phyloP scores from a whole-genome alignment of 306 rosid genomes.

The Cicer judaicum region DNA sequence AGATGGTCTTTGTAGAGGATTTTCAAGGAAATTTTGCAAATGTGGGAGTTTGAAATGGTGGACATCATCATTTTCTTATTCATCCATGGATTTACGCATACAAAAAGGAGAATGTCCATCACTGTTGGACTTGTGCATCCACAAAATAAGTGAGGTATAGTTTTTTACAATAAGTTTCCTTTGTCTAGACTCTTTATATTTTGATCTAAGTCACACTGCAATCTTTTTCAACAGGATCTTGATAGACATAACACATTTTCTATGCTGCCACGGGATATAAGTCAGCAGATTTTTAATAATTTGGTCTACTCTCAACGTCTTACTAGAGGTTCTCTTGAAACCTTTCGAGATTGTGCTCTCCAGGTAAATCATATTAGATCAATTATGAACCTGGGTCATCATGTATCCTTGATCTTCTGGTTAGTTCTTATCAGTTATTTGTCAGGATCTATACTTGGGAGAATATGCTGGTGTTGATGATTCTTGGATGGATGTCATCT shows the following conservation, averaged over 20 bases:
- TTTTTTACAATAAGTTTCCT: not conserved
- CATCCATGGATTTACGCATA: constrained; percentile 54
- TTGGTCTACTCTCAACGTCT: constrained; percentile 63
- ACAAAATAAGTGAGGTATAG: constrained; percentile 68
- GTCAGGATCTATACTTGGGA: constrained; percentile 86
- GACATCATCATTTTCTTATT: constrained; percentile 71
- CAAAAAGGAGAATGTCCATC: constrained; percentile 66
- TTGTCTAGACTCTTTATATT: constrained; percentile 14
- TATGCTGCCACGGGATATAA: constrained; percentile 84
- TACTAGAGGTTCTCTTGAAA: constrained; percentile 56
- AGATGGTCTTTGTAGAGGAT: constrained; percentile 53
- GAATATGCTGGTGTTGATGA: constrained; percentile 77
- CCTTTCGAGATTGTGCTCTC: constrained; percentile 89
- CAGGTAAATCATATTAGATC: constrained; percentile 63
- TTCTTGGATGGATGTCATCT: constrained; percentile 85
- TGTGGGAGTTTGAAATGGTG: constrained; percentile 93
- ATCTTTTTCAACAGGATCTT: constrained; percentile 66
- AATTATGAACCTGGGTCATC: constrained; percentile 21
- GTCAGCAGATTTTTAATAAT: constrained; percentile 84
- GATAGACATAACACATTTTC: constrained; percentile 59
- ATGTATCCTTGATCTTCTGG: constrained; percentile 39
- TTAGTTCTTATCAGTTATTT: constrained; percentile 23
- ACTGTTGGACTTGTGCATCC: constrained; percentile 75
- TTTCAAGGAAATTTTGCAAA: constrained; percentile 66
- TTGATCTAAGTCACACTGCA: constrained; percentile 41